Base-by-base conservation (phyloP, 768 basidiomycete species). In the Calocera viscosa region DNA sequence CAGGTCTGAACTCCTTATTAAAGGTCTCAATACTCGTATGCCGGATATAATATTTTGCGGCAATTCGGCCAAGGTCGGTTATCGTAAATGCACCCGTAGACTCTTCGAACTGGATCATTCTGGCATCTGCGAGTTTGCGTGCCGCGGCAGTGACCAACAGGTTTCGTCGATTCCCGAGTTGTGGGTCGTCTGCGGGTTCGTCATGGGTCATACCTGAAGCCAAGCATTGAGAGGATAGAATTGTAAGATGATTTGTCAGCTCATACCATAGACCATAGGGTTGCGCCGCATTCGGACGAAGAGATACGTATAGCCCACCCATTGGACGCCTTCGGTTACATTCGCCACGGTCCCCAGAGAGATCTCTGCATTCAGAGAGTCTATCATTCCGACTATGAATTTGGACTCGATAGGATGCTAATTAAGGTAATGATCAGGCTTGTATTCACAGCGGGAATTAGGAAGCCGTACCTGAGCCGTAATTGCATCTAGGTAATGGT, bases 261-360 rank as follows among this genome's bases (percentile, higher is more conserved):
- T 47, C 73, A 49, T 65, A 90, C 92, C 92, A 73, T 95, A 94
- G 63, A 87, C 76, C 71, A 86, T 85, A 1, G 95, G 94, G 72
- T 94, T 95, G 74, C 89, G 90, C 60, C 84, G 81, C 94, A 98
- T 95, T 65, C 95, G 84, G 11, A 97, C 94, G 73, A 90, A 93
- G 33, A 98, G 83, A 74, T 98, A 99, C 1, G 96, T 97, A 74
- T 96, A 99, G 17, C 94, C 91, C 43, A 99, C 78, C 96, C 96
- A 99, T 69, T 86, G 86, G 16, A 95, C 86, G 7, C 86, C 96
- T 73, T 99, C 96, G 67, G 80, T 78, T 39, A 87, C 82, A 71
- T 84, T 94, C 0, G 91, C 83, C 28, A 99, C 95, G 0, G 96
- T 98, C 1, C 96, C 95, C 0, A 99, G 82, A 10, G 94, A 82